Base-by-base conservation (phyloP, 768 basidiomycete species). In the Epithele typhae region DNA sequence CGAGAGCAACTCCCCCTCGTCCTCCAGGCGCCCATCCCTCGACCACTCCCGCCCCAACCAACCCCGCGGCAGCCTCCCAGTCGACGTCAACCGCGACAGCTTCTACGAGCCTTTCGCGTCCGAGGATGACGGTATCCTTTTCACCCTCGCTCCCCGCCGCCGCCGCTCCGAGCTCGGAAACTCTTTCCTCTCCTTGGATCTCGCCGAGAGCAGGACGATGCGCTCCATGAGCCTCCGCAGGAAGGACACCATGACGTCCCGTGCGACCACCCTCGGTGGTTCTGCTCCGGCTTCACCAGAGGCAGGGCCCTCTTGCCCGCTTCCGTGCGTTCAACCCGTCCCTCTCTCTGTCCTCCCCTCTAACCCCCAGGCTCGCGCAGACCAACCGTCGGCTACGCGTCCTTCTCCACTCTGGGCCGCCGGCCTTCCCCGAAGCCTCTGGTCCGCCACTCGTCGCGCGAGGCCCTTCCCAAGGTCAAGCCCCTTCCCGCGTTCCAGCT, bases 141-240 rank as follows among this genome's bases (percentile, higher is more conserved):
- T 76, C 47, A 75, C 76, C 1, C 59, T 76, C 35, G 69, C 71
- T 53, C 64, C 70, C 14, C 48, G 54, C 32, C 66, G 65, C 42
- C 68, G 72, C 25, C 69, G 73, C 35, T 39, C 43, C 34, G 57
- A 58, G 21, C 51, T 52, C 15, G 61, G 47, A 57, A 74, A 77
- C 34, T 85, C 84, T 3, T 85, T 84, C 61, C 74, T 86, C 41
- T 84, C 78, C 27, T 75, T 86, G 45, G 84, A 86, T 61, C 72
- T 83, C 4, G 83, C 82, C 32, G 78, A 81, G 60, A 68, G 71
- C 21, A 67, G 69, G 51, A 70, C 68, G 3, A 59, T 67, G 45
- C 65, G 69, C 32, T 65, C 71, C 3, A 71, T 71, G 37, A 68
- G 68, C 22, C 59, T 68, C 34, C 54, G 59, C 15, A 63, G 66